Evolutionary conservation across 225 moss, liverwort and hornwort genomes (phyloP).

Genomic region (Marchantia polymorpha): DNA sequence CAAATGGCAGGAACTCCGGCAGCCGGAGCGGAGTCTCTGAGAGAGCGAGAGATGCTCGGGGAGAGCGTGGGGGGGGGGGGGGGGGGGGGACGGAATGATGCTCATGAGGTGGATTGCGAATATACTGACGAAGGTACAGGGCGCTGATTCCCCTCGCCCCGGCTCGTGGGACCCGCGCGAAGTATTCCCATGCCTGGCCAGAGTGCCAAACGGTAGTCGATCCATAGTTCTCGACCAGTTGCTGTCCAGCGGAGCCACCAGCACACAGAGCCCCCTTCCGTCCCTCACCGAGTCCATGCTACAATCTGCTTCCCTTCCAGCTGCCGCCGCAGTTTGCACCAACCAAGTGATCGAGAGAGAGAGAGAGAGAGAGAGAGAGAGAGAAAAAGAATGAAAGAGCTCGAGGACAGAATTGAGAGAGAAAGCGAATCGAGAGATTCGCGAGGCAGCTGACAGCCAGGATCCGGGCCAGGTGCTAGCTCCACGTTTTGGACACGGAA

Average conservation of each 20-base stretch:
- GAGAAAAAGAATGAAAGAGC: no score
- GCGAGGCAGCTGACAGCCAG: not conserved
- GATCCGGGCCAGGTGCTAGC: no score
- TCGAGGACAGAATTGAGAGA: no score
- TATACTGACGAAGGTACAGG: not conserved
- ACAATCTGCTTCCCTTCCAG: no score
- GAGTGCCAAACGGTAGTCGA: not conserved
- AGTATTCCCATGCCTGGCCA: not conserved
- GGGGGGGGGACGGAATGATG: not conserved
- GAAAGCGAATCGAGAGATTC: not conserved
- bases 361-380: no score
- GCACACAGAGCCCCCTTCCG: no score
- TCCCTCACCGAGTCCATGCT: not conserved
- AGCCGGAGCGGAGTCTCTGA: no score
- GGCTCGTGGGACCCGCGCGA: no score
- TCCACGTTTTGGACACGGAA: not conserved
- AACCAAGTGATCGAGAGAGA: no score
- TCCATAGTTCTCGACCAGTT: not conserved
- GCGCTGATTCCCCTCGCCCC: no score
- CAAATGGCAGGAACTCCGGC: not conserved
- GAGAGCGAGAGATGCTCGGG: not conserved
- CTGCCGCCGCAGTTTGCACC: no score
- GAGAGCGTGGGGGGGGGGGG: no score
- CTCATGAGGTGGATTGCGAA: constrained; percentile 9
- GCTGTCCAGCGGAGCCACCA: not conserved